A percentile compares a stretch with the other conserved stretches of the same genome.
Conservation (phyloP, 2,329 filamentous ascomycete genomes). For the Ciborinia camelliae region DNA sequence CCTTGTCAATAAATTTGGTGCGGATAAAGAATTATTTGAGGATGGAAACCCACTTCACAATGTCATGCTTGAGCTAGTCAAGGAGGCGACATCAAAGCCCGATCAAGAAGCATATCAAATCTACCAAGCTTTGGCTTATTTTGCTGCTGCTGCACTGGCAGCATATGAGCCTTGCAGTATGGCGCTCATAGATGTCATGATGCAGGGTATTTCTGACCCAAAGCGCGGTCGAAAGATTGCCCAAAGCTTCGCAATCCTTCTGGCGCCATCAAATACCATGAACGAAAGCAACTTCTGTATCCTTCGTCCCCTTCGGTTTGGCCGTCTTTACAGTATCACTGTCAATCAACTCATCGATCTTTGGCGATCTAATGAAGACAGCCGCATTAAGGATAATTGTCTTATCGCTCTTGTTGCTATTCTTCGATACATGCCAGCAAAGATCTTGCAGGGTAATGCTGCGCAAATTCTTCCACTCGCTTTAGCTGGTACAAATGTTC, state of each 20-base stretch:
- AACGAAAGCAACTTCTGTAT: constrained; percentile 34
- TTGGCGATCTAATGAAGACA: constrained; percentile 22
- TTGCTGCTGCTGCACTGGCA: constrained; percentile 31
- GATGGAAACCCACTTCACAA: constrained; percentile 21
- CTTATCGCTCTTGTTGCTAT: constrained; percentile 35
- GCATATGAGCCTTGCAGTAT: constrained; percentile 25
- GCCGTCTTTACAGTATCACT: constrained; percentile 26
- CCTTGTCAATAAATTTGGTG: constrained; percentile 36
- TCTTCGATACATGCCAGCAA: constrained; percentile 28
- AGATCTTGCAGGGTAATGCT: constrained; percentile 22
- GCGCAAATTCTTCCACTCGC: constrained; percentile 27
- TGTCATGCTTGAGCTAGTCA: constrained; percentile 23
- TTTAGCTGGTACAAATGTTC: constrained; percentile 31
- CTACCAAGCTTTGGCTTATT: constrained; percentile 33
- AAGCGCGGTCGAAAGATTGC: constrained; percentile 28
- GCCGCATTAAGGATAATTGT: constrained; percentile 27
- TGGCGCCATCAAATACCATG: constrained; percentile 32
- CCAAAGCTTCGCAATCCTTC: constrained; percentile 32
- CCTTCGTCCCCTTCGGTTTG: constrained; percentile 32
- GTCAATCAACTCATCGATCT: constrained; percentile 23
- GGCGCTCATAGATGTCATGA: constrained; percentile 28
- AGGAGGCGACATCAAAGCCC: constrained; percentile 1
- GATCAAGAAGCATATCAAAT: constrained; percentile 23
- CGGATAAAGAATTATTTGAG: constrained; percentile 18
- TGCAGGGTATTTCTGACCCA: constrained; percentile 25